Evolutionary conservation across 2,329 filamentous ascomycete species (phyloP), one percentile per base, ranked within the genome.

Genomic region (Podosphaera xanthii): DNA sequence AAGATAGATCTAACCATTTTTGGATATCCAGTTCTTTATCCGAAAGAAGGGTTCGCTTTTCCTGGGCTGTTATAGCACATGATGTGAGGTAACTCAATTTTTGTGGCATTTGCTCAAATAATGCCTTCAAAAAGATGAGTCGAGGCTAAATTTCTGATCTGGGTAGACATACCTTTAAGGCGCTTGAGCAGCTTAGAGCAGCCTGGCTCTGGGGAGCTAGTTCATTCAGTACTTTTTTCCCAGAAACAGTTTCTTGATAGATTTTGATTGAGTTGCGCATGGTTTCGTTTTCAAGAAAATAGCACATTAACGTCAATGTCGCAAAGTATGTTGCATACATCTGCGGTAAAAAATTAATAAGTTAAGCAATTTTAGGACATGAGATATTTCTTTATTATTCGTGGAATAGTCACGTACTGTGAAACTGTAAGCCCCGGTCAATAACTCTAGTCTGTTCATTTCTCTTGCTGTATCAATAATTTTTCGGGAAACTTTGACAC

Each of bases 351-450:
- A 14, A 56, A 38, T 56, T 38, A 56, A 31, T 56, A 10, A 35
- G 31, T 31, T 38, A 1, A 22, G 22, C 22, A 22, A 22, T 22
- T 22, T 22, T 22, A 22, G 22, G 22, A 22, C 22, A 22, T 22
- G 22, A 22, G 22, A 22, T 22, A 22, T 56, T 3, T 36, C 33
- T 56, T 8, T 38, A 31, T 10, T 10, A 35, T 35, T 12, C 4
- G 2, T 10, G 35, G 2, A 56, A 38, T 38, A n/a, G 31, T 38
- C 4, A 60, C 61, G 44, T 40, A 63, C 61, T 64, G 86, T 85
- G 67, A 91, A 91, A 87, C 87, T 92, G 70, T 88, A 90, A 0
- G 86, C 84, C 0, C 87, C 87, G 62, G 84, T 83, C n/a, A 92
- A 74, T 5, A 87, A 74, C 3, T 83, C 79, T 65, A 84, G 79